Percentiles rank a stretch among this genome's conserved stretches.
These are phyloP conservation scores for Aspergillus sp. DNA, from an alignment of 2,329 filamentous ascomycete species.

Conservation along the genomic window DNA sequence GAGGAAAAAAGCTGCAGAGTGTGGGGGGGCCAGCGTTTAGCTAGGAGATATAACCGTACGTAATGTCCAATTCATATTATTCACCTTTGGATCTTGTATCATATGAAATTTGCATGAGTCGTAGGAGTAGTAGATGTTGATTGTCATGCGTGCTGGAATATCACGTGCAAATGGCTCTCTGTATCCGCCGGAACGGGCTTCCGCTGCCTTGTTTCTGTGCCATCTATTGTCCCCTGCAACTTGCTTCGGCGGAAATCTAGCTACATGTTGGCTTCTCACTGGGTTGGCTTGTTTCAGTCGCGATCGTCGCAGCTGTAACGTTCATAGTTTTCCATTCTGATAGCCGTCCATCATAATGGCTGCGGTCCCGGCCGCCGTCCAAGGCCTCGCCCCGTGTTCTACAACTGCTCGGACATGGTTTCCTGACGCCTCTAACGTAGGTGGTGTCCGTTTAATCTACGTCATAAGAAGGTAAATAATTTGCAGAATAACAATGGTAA, in stretches of 20 bases:
- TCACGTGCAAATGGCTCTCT: not conserved
- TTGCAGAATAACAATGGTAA: not conserved
- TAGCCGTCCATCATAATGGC: not conserved
- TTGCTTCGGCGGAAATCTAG: not conserved
- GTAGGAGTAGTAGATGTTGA: not conserved
- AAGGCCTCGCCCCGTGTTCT: not conserved
- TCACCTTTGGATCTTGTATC: not conserved
- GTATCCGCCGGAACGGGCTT: not conserved
- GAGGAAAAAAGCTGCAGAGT: slow-evolving; percentile 1
- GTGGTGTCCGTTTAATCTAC: slow-evolving; percentile 13
- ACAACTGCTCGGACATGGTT: slow-evolving; percentile 18
- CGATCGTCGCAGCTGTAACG: too few relatives aligned
- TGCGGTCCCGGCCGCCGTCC: not conserved
- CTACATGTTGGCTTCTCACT: too few relatives aligned
- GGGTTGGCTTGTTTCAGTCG: too few relatives aligned
- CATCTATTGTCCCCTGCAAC: not conserved
- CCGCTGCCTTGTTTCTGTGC: not conserved
- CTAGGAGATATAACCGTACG: slow-evolving; percentile 11
- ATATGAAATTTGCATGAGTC: not conserved
- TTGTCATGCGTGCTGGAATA: not conserved
- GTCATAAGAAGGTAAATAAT: slow-evolving; percentile 22
- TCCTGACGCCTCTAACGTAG: slow-evolving; percentile 23
- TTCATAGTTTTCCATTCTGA: not conserved
- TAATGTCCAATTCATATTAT: slow-evolving; percentile 6
- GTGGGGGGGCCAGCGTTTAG: not conserved